These are phyloP conservation scores for Solanum megistacrolobum DNA, from an alignment of 257 asterid genomes.

Conservation along the genomic window DNA sequence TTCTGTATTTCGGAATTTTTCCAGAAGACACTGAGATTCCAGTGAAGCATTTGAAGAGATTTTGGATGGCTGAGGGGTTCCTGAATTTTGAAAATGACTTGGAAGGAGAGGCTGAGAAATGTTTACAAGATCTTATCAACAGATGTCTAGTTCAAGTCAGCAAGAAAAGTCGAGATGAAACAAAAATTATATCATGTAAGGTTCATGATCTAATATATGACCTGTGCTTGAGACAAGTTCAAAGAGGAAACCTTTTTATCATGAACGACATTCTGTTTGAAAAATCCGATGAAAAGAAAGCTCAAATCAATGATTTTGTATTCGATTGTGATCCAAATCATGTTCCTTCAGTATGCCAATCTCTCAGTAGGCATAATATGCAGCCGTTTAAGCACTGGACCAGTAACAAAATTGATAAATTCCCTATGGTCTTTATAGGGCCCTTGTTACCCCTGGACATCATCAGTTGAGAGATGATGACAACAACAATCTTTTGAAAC, in stretches of 20 bases:
- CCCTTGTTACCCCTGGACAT: background rate
- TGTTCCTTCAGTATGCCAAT: background rate
- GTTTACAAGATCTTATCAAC: conserved; percentile 1
- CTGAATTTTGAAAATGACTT: background rate
- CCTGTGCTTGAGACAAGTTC: background rate
- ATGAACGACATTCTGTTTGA: background rate
- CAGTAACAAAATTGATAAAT: background rate
- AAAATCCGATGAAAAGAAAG: background rate
- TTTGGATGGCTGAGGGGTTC: conserved; percentile 10
- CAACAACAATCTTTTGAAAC: background rate
- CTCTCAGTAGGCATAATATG: background rate
- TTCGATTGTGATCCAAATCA: background rate
- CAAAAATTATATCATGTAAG: conserved; percentile 1
- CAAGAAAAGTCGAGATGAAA: background rate
- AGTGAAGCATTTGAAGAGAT: background rate
- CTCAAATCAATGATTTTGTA: background rate
- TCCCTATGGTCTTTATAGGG: background rate
- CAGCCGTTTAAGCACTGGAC: background rate
- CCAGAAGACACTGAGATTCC: background rate
- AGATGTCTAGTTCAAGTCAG: conserved; percentile 4
- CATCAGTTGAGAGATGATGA: background rate
- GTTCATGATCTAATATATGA: conserved; percentile 4
- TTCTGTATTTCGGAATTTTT: background rate
- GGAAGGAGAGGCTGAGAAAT: conserved; percentile 1
- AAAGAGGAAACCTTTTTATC: background rate